Percentiles rank a stretch among this genome's conserved stretches.
Evolutionary conservation across 1,284 basidiomycete genomes (phyloP).

Genomic region (Heterobasidion irregulare): DNA sequence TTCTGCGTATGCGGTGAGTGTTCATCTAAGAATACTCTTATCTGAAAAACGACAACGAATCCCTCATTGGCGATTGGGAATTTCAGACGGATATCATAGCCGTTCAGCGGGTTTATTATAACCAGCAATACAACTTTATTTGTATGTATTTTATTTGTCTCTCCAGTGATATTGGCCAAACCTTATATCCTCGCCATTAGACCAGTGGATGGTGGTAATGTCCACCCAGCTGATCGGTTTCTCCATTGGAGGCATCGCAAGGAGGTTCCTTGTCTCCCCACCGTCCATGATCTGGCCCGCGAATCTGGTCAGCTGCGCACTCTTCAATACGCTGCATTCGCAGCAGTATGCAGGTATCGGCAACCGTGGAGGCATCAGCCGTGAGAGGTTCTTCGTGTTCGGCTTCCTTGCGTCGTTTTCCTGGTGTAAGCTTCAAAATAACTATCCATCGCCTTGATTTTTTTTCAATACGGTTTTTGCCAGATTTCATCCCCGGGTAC

Average conservation of each 20-base stretch:
- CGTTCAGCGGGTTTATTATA: slow-evolving; percentile 66
- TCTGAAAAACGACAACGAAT: slow-evolving; percentile 56
- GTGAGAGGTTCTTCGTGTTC: slow-evolving; percentile 73
- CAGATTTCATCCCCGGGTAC: slow-evolving; percentile 63
- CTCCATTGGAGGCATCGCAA: slow-evolving; percentile 68
- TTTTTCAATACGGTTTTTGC: neutral
- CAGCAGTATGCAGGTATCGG: slow-evolving; percentile 58
- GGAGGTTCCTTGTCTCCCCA: slow-evolving; percentile 73
- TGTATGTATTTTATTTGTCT: slow-evolving; percentile 9
- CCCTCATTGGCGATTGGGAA: slow-evolving; percentile 22
- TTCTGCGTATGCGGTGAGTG: slow-evolving; percentile 12
- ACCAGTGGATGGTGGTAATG: slow-evolving; percentile 77
- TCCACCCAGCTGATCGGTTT: slow-evolving; percentile 86
- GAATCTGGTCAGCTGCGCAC: slow-evolving; percentile 78
- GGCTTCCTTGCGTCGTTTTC: slow-evolving; percentile 45
- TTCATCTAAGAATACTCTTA: slow-evolving; percentile 37
- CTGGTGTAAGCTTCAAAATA: slow-evolving; percentile 54
- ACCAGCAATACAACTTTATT: slow-evolving; percentile 42
- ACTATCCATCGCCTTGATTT: neutral
- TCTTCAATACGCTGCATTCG: slow-evolving; percentile 72
- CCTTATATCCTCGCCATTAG: slow-evolving; percentile 42
- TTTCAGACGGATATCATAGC: slow-evolving; percentile 64
- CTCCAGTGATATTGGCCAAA: neutral
- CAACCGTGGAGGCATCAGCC: slow-evolving; percentile 49
- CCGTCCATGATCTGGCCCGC: slow-evolving; percentile 92